Conservation (phyloP, 257 asterid genomes). For the Przewalskia tangutica region DNA sequence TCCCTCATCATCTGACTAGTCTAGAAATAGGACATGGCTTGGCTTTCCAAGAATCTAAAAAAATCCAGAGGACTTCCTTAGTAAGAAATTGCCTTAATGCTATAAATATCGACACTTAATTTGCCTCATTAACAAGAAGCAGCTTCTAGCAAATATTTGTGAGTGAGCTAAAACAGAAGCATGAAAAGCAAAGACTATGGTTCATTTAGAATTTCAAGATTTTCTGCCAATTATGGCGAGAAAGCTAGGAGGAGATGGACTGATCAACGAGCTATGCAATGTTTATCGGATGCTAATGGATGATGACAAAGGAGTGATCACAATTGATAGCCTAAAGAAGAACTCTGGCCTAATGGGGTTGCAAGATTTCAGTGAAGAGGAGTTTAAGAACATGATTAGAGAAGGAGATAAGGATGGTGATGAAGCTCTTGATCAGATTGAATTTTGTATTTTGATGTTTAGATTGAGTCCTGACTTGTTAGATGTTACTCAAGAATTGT, state of each 20-base stretch:
- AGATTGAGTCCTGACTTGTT: conserved; percentile 20
- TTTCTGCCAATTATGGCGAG: conserved; percentile 9
- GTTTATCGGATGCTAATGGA: conserved; percentile 12
- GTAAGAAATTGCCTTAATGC: not conserved
- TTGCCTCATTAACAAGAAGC: not conserved
- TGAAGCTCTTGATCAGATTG: conserved; percentile 14
- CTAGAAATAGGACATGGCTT: not conserved
- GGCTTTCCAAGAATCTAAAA: not conserved
- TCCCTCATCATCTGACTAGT: not conserved
- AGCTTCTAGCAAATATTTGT: not conserved
- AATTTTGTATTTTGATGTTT: conserved; percentile 19
- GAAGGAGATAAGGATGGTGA: conserved; percentile 18
- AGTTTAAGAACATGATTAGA: conserved; percentile 7
- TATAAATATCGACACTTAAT: not conserved
- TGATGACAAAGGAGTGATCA: conserved; percentile 5
- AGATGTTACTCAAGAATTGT: conserved; percentile 1
- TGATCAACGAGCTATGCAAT: conserved; percentile 9
- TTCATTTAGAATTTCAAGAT: conserved; percentile 10
- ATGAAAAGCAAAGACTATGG: not conserved
- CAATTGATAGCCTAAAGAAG: conserved; percentile 17
- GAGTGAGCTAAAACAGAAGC: not conserved
- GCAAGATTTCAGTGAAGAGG: conserved; percentile 11
- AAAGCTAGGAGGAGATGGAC: conserved; percentile 15
- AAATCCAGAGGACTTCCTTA: not conserved
- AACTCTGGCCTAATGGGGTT: conserved; percentile 12